Evolutionary conservation across 257 asterid species (phyloP), one percentile per base, ranked within the genome.

Genomic region (Przewalskia tangutica): DNA sequence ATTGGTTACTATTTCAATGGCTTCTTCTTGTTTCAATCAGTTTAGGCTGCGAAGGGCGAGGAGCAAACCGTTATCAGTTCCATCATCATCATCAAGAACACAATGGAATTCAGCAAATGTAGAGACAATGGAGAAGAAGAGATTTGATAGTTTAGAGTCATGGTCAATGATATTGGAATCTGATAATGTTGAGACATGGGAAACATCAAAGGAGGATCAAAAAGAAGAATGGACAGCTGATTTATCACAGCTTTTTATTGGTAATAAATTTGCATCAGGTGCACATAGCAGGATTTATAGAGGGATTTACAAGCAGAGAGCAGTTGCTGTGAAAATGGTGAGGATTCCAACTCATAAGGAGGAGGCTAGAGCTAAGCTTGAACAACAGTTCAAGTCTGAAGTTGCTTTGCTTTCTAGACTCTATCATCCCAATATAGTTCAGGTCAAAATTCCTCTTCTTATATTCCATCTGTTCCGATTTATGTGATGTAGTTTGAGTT

Each of bases 111-210:
- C 79, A 73, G 11, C 44, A 16, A 93, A 89, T 16, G 67, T 63
- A 3, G 86, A 88, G 16, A 90, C 81, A 83, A 92, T 95, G 98
- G 98, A 94, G 77, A 87, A 92, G 89, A 96, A 87, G 87, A 89
- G 98, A 73, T 90, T 94, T 84, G 99, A 96, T 87, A 96, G 99
- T 85, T 67, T 94, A 60, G 98, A 96, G 40, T 96, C 99, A 40
- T 96, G 99, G 99, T 94, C 98, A 27, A 94, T 94, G 99, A 93
- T 96, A 56, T 77, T 96, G 81, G 99, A 95, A n/a, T 92, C 98
- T 5, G 99, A 92, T 81, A 93, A 93, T 83, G 86, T 90, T 18
- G 99, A 95, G 65, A 90, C 89, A 0, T 93, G 98, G 98, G 99
- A 94, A 38, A 89, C 89, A 3, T 84, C 94, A 1, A 88, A 89